Evolutionary conservation across 495 filamentous ascomycete genomes (phyloP).

Genomic region (Thermothielavioides terrestris): DNA sequence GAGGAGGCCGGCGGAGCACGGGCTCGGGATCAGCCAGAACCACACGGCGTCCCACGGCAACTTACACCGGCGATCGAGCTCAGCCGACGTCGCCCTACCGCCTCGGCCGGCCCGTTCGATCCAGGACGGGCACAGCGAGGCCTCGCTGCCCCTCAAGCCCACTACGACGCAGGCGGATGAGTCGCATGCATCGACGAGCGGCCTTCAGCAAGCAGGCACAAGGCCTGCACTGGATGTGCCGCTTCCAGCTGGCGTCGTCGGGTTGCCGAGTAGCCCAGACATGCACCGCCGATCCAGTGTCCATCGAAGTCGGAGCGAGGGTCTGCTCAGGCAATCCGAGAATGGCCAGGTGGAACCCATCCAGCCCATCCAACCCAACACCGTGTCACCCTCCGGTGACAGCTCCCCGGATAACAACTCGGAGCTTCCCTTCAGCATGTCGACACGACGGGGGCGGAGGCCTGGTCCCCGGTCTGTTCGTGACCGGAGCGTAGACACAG

Average conservation of each 20-base stretch:
- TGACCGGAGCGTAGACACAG: conserved; percentile 9
- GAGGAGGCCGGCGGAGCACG: background rate
- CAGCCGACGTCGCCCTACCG: conserved; percentile 3
- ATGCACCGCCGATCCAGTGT: conserved; percentile 12
- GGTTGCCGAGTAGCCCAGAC: conserved; percentile 18
- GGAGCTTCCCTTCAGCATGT: conserved; percentile 5
- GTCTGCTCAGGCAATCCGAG: background rate
- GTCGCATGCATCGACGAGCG: background rate
- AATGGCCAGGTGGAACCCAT: background rate
- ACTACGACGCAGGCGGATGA: background rate
- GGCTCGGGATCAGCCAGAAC: background rate
- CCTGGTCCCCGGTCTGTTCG: background rate
- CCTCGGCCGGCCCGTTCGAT: background rate
- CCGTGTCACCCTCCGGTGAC: background rate
- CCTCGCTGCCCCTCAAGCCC: background rate
- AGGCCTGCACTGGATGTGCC: background rate
- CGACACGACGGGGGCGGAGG: background rate
- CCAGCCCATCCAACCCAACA: background rate
- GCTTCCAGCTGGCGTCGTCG: background rate
- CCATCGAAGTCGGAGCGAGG: conserved; percentile 9
- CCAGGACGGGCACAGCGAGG: conserved; percentile 5
- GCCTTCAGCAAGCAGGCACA: background rate
- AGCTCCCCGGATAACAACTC: conserved; percentile 12
- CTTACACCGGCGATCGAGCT: conserved; percentile 5
- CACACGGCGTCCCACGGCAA: background rate